These are phyloP conservation scores for Hypoxylon sp. DNA, from an alignment of 2,329 filamentous ascomycete species.

Conservation along the genomic window DNA sequence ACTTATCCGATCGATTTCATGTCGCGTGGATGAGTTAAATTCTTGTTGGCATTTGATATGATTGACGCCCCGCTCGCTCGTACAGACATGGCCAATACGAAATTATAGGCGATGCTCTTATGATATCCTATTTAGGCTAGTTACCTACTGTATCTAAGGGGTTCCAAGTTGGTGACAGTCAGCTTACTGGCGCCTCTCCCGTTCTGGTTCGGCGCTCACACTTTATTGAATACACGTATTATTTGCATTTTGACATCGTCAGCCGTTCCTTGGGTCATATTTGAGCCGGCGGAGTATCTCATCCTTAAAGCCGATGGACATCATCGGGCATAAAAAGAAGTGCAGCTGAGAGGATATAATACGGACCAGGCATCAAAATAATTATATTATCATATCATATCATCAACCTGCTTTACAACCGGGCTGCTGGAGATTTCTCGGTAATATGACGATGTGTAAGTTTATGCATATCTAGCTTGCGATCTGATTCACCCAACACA, in stretches of 20 bases:
- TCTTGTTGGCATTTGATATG: conserved; percentile 24
- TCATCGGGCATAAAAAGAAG: conserved; percentile 5
- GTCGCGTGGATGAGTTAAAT: conserved; percentile 37
- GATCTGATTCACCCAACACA: conserved; percentile 43
- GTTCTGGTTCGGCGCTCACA: conserved; percentile 11
- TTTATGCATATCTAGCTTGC: conserved; percentile 28
- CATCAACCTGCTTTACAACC: conserved; percentile 15
- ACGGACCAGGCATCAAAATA: conserved; percentile 4
- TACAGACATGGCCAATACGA: conserved; percentile 2
- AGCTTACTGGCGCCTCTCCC: conserved; percentile 40
- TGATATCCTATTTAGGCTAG: conserved; percentile 35
- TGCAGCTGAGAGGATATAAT: conserved; percentile 24
- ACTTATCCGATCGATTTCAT: conserved; percentile 38
- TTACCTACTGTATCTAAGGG: conserved; percentile 23
- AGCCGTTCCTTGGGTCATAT: conserved; percentile 14
- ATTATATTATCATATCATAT: conserved; percentile 19
- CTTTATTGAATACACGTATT: conserved; percentile 15
- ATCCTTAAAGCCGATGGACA: conserved; percentile 15
- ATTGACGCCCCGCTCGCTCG: conserved; percentile 27
- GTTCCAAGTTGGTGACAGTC: conserved; percentile 28
- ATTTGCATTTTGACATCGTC: conserved; percentile 8
- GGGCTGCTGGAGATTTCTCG: conserved; percentile 40
- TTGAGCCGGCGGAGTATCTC: conserved; percentile 6
- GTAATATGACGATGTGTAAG: conserved; percentile 28
- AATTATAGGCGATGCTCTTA: conserved; percentile 24